phyloP scores from a whole-genome alignment of 768 basidiomycete species.

The Podaxis sp. region DNA sequence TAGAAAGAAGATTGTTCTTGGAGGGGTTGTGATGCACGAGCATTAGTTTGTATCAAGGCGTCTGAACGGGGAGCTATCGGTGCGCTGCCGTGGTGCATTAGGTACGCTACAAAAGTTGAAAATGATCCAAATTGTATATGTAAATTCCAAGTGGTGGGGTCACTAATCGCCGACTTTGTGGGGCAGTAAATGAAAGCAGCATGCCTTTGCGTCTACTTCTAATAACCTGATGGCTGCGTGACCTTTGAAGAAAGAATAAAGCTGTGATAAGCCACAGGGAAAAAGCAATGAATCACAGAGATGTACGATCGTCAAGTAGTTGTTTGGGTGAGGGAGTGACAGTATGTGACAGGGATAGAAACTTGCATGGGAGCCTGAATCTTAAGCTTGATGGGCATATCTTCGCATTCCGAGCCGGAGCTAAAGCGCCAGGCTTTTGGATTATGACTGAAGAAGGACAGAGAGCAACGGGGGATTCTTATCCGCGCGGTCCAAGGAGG shows the following conservation, averaged over 20 bases:
- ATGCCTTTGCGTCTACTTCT: not conserved
- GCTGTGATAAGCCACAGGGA: not conserved
- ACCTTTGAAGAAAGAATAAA: not conserved
- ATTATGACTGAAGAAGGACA: conserved; percentile 2
- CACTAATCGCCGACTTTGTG: not conserved
- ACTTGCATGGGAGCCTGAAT: conserved; percentile 2
- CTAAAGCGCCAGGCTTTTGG: conserved; percentile 18
- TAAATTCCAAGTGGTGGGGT: not conserved
- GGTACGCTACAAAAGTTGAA: not conserved
- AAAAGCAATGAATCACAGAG: not conserved
- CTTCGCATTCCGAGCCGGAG: conserved; percentile 17
- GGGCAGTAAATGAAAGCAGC: not conserved
- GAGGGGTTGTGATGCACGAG: not conserved
- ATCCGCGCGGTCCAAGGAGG: conserved; percentile 21
- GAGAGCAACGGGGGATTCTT: conserved; percentile 3
- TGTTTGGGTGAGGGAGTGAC: conserved; percentile 3
- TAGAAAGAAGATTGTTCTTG: not conserved
- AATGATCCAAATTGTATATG: not conserved
- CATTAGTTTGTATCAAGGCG: no score
- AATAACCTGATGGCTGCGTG: not conserved
- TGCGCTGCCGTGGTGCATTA: not conserved
- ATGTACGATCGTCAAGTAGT: not conserved
- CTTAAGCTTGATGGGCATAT: conserved; percentile 6
- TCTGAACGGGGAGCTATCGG: not conserved
- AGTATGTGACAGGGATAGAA: not conserved